These are phyloP conservation scores for Acer negundo DNA, from an alignment of 345 rosid genomes.

Conservation along the genomic window DNA sequence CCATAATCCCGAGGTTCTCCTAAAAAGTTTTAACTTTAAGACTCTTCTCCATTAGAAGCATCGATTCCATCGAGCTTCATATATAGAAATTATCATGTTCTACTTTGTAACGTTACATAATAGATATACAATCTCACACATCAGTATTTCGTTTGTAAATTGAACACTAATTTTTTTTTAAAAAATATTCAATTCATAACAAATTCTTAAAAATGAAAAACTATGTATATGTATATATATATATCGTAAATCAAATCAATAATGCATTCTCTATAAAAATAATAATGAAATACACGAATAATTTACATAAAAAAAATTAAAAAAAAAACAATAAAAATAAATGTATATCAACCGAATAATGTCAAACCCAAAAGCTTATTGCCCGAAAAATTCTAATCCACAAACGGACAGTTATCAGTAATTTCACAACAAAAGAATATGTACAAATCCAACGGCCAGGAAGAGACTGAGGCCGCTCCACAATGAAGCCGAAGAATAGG, in stretches of 20 bases:
- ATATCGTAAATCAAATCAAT: neutral
- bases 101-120: no score
- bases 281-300: neutral
- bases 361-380: neutral
- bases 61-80: no score
- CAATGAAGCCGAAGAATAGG: slow-evolving; percentile 18
- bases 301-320: neutral
- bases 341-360: neutral
- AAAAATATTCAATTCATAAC: no score
- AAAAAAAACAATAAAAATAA: neutral
- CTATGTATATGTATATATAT: neutral
- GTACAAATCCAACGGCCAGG: slow-evolving; percentile 40
- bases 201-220: neutral
- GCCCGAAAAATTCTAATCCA: neutral
- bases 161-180: no score
- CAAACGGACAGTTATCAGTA: neutral
- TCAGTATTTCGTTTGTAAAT: no score
- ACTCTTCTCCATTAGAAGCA: no score
- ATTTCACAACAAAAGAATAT: neutral
- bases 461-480: slow-evolving; percentile 29
- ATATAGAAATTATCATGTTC: no score
- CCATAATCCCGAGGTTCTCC: no score
- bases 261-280: neutral
- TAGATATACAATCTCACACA: no score
- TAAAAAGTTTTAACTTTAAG: no score